These are phyloP conservation scores for Sanghuangporus weigelae DNA, from an alignment of 1,284 basidiomycete species.

Conservation along the genomic window DNA sequence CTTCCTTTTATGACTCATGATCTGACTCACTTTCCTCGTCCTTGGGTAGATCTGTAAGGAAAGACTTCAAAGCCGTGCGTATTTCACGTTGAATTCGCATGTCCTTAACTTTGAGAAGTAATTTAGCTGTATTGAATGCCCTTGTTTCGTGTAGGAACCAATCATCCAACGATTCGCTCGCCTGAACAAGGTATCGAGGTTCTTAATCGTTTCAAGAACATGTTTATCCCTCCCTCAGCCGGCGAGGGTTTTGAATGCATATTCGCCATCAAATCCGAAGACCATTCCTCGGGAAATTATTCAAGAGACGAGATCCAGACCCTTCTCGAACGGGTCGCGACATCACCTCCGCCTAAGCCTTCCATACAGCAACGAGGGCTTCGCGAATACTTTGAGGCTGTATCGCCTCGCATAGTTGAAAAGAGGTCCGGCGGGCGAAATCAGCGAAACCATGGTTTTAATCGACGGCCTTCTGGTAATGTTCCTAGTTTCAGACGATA, in stretches of 20 bases:
- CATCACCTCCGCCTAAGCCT: background rate
- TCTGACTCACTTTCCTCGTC: background rate
- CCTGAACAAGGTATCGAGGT: slow-evolving; percentile 50
- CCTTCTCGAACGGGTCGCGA: slow-evolving; percentile 42
- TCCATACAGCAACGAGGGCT: background rate
- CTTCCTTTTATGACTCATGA: background rate
- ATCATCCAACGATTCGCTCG: slow-evolving; percentile 64
- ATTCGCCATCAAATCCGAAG: slow-evolving; percentile 44
- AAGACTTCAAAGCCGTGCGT: slow-evolving; percentile 14
- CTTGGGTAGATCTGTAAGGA: slow-evolving; percentile 15
- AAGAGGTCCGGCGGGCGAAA: background rate
- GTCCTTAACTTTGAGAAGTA: slow-evolving; percentile 17
- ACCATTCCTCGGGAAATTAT: slow-evolving; percentile 45
- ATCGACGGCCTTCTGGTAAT: background rate
- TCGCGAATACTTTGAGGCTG: slow-evolving; percentile 1
- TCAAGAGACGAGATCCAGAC: slow-evolving; percentile 43
- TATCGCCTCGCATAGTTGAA: background rate
- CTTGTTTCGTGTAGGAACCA: slow-evolving; percentile 39
- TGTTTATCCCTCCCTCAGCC: slow-evolving; percentile 47
- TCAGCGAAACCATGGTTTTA: background rate
- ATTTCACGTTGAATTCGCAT: background rate
- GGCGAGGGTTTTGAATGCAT: slow-evolving; percentile 60
- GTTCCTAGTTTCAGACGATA: background rate
- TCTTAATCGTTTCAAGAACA: slow-evolving; percentile 53
- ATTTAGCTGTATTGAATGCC: background rate